Conservation (phyloP, 768 basidiomycete genomes). For the Pleurotus tuoliensis region DNA sequence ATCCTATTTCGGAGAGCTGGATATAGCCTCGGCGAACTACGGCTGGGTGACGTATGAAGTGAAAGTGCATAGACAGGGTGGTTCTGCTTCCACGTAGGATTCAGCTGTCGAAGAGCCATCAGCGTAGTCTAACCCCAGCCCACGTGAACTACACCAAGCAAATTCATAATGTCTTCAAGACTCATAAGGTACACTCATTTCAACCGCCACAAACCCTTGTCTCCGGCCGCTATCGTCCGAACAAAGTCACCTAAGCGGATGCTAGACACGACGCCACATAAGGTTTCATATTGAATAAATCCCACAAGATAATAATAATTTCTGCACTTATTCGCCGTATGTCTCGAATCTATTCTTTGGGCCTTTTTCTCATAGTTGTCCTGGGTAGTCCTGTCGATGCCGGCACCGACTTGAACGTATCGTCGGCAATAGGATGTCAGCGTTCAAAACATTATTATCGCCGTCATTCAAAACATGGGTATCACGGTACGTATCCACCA, state of each 20-base stretch:
- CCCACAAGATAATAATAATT: not conserved
- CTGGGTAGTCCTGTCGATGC: not conserved
- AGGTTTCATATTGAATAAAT: not conserved
- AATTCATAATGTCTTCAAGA: no score
- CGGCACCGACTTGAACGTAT: not conserved
- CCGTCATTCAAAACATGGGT: no score
- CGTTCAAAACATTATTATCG: no score
- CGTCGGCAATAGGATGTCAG: not conserved
- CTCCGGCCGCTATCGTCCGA: not conserved
- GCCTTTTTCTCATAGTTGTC: constrained; percentile 1
- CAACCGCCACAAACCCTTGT: not conserved
- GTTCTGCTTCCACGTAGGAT: no score
- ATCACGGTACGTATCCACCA: no score
- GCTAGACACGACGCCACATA: not conserved
- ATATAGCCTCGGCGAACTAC: not conserved
- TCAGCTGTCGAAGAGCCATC: no score
- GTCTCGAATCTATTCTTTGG: not conserved
- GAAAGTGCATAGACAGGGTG: not conserved
- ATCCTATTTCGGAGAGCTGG: constrained; percentile 4
- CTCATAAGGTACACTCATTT: no score
- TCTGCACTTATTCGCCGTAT: not conserved
- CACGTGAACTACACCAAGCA: no score
- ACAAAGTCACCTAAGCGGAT: not conserved
- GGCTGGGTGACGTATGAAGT: not conserved
- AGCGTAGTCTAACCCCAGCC: no score